Conservation (phyloP, 306 rosid species). For the Pterocarpus santalinus region DNA sequence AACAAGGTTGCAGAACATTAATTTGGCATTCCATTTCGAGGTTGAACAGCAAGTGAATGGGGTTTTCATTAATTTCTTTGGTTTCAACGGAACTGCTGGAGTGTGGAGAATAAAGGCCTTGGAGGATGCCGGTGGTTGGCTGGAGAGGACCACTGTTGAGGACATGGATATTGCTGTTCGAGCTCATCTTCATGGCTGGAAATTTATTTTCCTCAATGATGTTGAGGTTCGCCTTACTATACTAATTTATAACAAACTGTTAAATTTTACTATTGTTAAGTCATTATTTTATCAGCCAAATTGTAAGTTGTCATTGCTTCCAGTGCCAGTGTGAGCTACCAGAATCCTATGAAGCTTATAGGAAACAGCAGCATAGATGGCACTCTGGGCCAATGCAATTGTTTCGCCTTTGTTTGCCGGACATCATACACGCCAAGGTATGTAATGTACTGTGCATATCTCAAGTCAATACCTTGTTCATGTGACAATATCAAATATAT, state of each 20-base stretch:
- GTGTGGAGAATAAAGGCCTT: slow-evolving; percentile 93
- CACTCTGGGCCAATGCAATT: slow-evolving; percentile 98
- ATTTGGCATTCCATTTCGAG: slow-evolving; percentile 90
- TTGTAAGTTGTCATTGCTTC: slow-evolving; percentile 30
- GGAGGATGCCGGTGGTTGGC: slow-evolving; percentile 94
- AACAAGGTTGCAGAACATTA: slow-evolving; percentile 87
- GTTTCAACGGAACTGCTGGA: slow-evolving; percentile 97
- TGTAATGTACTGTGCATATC: not conserved
- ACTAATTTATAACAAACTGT: not conserved
- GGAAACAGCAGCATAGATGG: slow-evolving; percentile 96
- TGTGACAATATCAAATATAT: not conserved
- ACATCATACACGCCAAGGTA: slow-evolving; percentile 74
- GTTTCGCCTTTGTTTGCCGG: slow-evolving; percentile 90
- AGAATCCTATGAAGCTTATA: slow-evolving; percentile 92
- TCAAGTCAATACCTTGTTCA: slow-evolving; percentile 7
- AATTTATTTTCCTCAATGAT: slow-evolving; percentile 89
- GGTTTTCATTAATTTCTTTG: slow-evolving; percentile 80
- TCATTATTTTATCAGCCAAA: slow-evolving; percentile 25
- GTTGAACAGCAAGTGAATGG: slow-evolving; percentile 96
- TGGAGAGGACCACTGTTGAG: slow-evolving; percentile 94
- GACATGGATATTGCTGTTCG: slow-evolving; percentile 97
- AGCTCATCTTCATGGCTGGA: slow-evolving; percentile 98
- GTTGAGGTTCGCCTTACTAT: slow-evolving; percentile 71
- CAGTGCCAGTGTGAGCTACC: slow-evolving; percentile 97
- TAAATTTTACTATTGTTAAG: not conserved